Percentiles rank a stretch among this genome's conserved stretches.
These are phyloP conservation scores for Hypsizygus marmoreus DNA, from an alignment of 768 basidiomycete species.

Conservation along the genomic window DNA sequence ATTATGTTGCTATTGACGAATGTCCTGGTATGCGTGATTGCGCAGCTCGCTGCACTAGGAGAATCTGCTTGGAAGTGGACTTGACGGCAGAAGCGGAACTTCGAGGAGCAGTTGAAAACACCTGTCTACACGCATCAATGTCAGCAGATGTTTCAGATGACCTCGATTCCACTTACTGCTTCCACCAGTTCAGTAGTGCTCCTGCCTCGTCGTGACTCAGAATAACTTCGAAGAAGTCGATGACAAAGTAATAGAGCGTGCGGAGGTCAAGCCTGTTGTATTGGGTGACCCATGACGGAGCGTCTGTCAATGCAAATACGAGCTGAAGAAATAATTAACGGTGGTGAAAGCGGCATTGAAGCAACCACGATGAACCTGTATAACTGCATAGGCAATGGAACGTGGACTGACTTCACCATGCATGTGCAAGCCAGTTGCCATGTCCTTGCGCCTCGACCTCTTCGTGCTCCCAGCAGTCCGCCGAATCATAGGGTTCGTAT, in stretches of 20 bases:
- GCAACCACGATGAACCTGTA: slow-evolving; percentile 20
- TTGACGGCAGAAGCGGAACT: too few relatives aligned
- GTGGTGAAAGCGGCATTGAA: background rate
- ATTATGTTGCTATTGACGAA: too few relatives aligned
- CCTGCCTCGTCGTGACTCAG: background rate
- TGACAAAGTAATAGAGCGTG: slow-evolving; percentile 23
- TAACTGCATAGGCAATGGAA: slow-evolving; percentile 31
- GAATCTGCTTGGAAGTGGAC: too few relatives aligned
- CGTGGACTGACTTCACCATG: slow-evolving; percentile 27
- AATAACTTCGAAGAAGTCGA: slow-evolving; percentile 25
- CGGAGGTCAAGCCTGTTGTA: slow-evolving; percentile 23
- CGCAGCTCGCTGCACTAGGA: too few relatives aligned
- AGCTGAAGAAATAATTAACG: slow-evolving; percentile 14
- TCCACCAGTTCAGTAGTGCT: slow-evolving; percentile 16
- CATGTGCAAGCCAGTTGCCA: too few relatives aligned
- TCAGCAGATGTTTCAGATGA: too few relatives aligned
- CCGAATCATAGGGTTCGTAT: background rate
- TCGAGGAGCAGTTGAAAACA: too few relatives aligned
- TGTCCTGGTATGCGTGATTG: too few relatives aligned
- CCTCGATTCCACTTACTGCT: too few relatives aligned
- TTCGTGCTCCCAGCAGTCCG: slow-evolving; percentile 7
- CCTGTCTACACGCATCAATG: too few relatives aligned
- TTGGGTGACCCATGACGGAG: slow-evolving; percentile 16
- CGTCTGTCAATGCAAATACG: slow-evolving; percentile 19
- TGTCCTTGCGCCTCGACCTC: slow-evolving; percentile 14